These are phyloP conservation scores for Creolimax fragrantissima DNA, from an alignment of 78 protist genomes.

Conservation along the genomic window DNA sequence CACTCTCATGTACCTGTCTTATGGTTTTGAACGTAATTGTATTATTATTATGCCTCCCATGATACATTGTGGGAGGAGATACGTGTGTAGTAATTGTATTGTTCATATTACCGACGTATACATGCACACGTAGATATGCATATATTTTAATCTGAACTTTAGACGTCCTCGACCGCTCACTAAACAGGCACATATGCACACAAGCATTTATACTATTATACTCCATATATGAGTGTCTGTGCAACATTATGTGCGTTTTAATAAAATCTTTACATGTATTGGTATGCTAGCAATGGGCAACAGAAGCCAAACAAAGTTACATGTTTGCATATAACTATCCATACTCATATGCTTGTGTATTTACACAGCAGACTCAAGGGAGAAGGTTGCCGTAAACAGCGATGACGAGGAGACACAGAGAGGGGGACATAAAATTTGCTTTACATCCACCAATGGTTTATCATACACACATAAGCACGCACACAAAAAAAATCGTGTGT, in stretches of 20 bases:
- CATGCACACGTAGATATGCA: neutral
- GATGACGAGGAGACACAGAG: neutral
- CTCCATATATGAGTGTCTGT: neutral
- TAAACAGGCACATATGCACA: too few species aligned
- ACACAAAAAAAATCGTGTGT: neutral
- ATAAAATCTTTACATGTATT: neutral
- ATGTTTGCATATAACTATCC: neutral
- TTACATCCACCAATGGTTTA: neutral
- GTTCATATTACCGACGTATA: neutral
- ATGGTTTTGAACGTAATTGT: neutral
- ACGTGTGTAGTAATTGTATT: neutral
- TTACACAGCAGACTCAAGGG: neutral
- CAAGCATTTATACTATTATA: neutral
- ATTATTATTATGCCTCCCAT: neutral
- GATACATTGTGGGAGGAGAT: neutral
- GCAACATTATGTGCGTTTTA: neutral
- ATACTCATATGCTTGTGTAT: too few species aligned
- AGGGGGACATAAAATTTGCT: neutral
- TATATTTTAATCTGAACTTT: too few species aligned
- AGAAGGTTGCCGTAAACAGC: neutral
- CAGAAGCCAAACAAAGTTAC: neutral
- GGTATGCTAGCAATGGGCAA: neutral
- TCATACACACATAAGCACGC: neutral
- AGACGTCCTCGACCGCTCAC: too few species aligned
- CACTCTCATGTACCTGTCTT: neutral